Evolutionary conservation across 495 filamentous ascomycete genomes (phyloP).

Genomic region (Rostrohypoxylon terebratum): DNA sequence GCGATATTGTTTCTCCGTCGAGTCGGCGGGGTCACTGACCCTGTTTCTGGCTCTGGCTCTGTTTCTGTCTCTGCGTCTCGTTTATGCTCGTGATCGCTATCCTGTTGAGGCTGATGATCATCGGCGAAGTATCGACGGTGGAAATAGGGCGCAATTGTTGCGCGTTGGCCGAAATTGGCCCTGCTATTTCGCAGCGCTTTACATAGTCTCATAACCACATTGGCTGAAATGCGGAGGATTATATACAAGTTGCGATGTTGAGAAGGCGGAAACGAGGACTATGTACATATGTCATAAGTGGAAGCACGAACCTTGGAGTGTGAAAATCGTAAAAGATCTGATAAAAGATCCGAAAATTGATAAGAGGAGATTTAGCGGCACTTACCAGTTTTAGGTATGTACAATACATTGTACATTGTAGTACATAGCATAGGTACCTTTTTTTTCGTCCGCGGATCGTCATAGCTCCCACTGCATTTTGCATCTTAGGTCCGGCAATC

Average conservation of each 20-base stretch:
- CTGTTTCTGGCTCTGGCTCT: too few species aligned
- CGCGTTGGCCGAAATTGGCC: conserved; percentile 29
- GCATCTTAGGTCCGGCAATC: conserved; percentile 2
- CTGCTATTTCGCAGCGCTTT: conserved; percentile 40
- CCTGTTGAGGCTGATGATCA: conserved; percentile 9
- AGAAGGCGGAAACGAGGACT: not conserved
- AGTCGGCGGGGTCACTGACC: not conserved
- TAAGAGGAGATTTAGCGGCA: not conserved
- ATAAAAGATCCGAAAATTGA: not conserved
- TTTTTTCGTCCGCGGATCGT: not conserved
- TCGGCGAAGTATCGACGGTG: conserved; percentile 19
- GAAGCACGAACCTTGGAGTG: too few species aligned
- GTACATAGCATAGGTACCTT: not conserved
- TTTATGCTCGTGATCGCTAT: not conserved
- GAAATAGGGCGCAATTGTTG: conserved; percentile 11
- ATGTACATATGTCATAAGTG: too few species aligned
- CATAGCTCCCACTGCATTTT: conserved; percentile 20
- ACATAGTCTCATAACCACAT: conserved; percentile 51
- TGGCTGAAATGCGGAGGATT: conserved; percentile 3
- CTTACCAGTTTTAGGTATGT: not conserved
- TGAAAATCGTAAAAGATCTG: not conserved
- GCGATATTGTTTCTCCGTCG: not conserved
- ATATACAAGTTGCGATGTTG: conserved; percentile 1
- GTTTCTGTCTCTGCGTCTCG: too few species aligned
- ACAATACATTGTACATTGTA: conserved; percentile 4